Conservation (phyloP, 2,329 filamentous ascomycete species). For the Colletotrichum horii region DNA sequence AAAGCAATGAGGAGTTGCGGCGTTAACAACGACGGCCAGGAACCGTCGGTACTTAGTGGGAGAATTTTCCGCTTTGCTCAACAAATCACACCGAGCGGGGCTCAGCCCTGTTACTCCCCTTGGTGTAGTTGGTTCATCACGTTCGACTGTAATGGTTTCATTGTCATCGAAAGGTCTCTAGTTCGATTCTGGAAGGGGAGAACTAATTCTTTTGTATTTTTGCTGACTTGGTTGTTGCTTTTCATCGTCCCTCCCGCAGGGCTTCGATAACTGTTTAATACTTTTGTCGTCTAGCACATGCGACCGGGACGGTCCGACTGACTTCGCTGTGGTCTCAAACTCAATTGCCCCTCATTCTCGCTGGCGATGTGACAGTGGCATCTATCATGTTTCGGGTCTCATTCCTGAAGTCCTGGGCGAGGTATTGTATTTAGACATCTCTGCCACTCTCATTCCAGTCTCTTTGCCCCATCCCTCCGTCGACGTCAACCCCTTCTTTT, state of each 20-base stretch:
- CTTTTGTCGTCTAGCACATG: neutral
- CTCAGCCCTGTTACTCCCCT: constrained; percentile 4
- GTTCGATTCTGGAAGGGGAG: constrained; percentile 22
- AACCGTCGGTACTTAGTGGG: neutral
- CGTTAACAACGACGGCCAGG: neutral
- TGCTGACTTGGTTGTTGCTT: neutral
- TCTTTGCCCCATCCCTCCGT: constrained; percentile 17
- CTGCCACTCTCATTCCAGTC: neutral
- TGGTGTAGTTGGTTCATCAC: constrained; percentile 15
- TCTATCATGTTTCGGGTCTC: neutral
- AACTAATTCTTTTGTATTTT: neutral
- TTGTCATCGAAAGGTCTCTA: constrained; percentile 18
- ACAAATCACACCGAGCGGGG: neutral
- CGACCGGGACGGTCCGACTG: neutral
- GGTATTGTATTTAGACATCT: neutral
- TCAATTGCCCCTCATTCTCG: neutral
- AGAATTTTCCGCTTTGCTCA: rapidly evolving
- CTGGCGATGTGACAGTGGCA: neutral
- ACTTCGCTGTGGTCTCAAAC: neutral
- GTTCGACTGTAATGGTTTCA: constrained; percentile 3
- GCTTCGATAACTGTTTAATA: neutral
- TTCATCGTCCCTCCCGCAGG: rapidly evolving
- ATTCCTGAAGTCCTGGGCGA: neutral
- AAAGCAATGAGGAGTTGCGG: neutral
- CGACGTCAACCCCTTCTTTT: constrained; percentile 22